A percentile compares a stretch with the other conserved stretches of the same genome.
Conservation (phyloP, 768 basidiomycete species). For the Panus rudis region DNA sequence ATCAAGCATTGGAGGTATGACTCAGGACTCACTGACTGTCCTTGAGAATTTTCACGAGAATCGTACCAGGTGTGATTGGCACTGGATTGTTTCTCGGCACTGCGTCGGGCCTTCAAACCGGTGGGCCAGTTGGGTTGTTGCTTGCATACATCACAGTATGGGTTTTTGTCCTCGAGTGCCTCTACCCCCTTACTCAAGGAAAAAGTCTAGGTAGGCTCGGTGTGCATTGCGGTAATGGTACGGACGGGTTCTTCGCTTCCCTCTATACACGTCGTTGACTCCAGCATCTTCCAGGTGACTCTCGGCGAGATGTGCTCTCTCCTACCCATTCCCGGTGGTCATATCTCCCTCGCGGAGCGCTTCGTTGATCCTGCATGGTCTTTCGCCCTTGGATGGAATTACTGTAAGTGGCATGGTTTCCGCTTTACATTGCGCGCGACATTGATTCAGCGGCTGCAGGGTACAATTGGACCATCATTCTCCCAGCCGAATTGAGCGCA, state of each 20-base stretch:
- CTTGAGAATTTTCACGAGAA: background rate
- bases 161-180: too few relatives aligned
- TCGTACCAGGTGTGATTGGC: conserved; percentile 34
- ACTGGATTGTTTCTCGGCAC: conserved; percentile 45
- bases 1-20: conserved; percentile 27
- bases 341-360: conserved; percentile 75
- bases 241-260: conserved; percentile 6
- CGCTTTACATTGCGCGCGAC: background rate
- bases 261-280: background rate
- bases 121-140: conserved; percentile 58
- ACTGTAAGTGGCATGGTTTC: conserved; percentile 28
- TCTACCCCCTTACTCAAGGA: too few relatives aligned
- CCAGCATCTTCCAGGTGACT: conserved; percentile 39
- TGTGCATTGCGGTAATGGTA: conserved; percentile 72
- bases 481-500: conserved; percentile 70
- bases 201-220: too few relatives aligned
- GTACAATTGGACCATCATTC: conserved; percentile 56
- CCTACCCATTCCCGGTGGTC: conserved; percentile 73
- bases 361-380: conserved; percentile 76
- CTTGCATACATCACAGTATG: conserved; percentile 78
- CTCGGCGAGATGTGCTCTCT: conserved; percentile 73
- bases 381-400: conserved; percentile 46
- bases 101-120: conserved; percentile 31
- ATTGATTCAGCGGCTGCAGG: conserved; percentile 14
- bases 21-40: background rate